phyloP scores from a whole-genome alignment of 164 flowering plant species.

The Vitis riparia region DNA sequence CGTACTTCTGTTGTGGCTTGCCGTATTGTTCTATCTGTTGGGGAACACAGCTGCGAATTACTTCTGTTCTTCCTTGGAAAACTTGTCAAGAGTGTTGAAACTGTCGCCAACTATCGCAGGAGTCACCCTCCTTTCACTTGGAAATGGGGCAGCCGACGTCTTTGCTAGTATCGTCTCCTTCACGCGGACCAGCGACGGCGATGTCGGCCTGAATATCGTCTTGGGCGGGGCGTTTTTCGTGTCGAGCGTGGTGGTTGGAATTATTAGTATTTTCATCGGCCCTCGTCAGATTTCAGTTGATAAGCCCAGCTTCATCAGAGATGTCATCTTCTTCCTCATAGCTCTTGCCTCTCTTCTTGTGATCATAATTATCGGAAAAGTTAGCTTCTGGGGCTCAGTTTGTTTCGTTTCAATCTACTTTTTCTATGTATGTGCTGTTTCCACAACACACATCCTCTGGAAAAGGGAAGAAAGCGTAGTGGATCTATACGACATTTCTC shows the following conservation, averaged over 20 bases:
- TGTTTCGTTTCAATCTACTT: slow-evolving; percentile 41
- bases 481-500: not conserved
- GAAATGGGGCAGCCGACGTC: slow-evolving; percentile 72
- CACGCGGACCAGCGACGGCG: slow-evolving; percentile 37
- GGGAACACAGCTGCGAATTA: slow-evolving; percentile 65
- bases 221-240: slow-evolving; percentile 71
- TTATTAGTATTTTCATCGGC: slow-evolving; percentile 36
- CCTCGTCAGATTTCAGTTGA: slow-evolving; percentile 31
- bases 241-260: slow-evolving; percentile 54
- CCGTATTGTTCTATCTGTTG: slow-evolving; percentile 52
- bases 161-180: slow-evolving; percentile 64
- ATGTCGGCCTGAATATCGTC: slow-evolving; percentile 58
- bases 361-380: slow-evolving; percentile 37
- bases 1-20: slow-evolving; percentile 48
- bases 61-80: slow-evolving; percentile 60
- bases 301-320: slow-evolving; percentile 51
- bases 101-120: slow-evolving; percentile 78
- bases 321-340: slow-evolving; percentile 52
- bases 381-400: slow-evolving; percentile 42
- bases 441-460: slow-evolving; percentile 22
- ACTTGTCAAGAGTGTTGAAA: slow-evolving; percentile 45
- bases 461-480: slow-evolving; percentile 10
- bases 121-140: slow-evolving; percentile 65
- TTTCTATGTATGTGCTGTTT: slow-evolving; percentile 40
- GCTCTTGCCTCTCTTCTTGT: slow-evolving; percentile 37